Base-by-base conservation (phyloP, 371 early-diverging fungal genomes). In the Chytridium lagenaria region DNA sequence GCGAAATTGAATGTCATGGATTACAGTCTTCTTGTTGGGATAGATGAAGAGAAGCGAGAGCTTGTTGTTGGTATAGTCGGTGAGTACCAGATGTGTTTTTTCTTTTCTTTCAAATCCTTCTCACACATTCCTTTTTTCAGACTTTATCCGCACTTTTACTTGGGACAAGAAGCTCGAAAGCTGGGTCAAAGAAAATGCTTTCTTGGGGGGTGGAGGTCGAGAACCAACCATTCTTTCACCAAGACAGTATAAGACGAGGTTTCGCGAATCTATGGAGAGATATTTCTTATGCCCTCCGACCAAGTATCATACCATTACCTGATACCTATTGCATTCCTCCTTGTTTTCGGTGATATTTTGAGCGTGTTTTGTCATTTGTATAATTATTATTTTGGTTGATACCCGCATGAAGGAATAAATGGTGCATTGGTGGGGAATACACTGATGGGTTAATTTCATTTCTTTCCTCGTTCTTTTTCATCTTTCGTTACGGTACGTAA, bases 131-230 rank as follows among this genome's bases (percentile, higher is more conserved):
- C n/a, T n/a, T n/a, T n/a, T n/a, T n/a, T n/a, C n/a, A 77, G 85
- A 85, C 72, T 83, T 77, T 63, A 83, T 85, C 51, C 73, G 83
- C 5, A 77, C 82, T 0, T 85, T 76, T 69, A 85, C 81, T 0
- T 83, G 83, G 83, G 81, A 80, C 69, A 85, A 85, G 80, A 75
- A 73, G 36, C 75, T 85, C 22, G 85, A 85, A 69, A 76, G 37
- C 61, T 75, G 77, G 80, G 80, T 66, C 76, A 85, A 70, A 74
- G 78, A 71, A 74, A 81, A 23, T 23, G 79, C 44, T 28, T 71
- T 63, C 61, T 67, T 67, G 69, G 73, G 68, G 36, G 71, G 74
- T 50, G 75, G 75, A 15, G n/a, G n/a, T n/a, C 59, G 39, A 63
- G 72, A 74, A 28, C 78, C 78, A 26, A 85, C 85, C 16, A 80